These are phyloP conservation scores for Aspergillus cavernicola DNA, from an alignment of 495 filamentous ascomycete genomes.

Conservation along the genomic window DNA sequence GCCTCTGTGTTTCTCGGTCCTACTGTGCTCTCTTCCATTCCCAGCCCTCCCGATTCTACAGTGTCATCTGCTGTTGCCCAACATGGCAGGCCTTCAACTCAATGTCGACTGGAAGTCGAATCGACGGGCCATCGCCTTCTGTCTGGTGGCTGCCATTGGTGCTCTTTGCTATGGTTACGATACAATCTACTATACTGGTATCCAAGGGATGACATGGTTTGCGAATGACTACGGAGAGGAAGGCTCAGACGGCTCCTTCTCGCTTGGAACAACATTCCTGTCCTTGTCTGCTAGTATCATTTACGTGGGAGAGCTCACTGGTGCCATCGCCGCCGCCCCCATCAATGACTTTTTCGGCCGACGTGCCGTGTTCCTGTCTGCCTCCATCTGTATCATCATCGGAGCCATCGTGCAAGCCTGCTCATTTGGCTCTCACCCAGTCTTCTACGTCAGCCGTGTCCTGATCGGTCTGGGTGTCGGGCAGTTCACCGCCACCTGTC, in stretches of 20 bases:
- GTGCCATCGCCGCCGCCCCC: constrained; percentile 20
- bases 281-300: constrained; percentile 24
- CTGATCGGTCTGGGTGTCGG: constrained; percentile 26
- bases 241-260: constrained; percentile 12
- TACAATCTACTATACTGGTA: constrained; percentile 29
- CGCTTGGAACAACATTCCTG: constrained; percentile 18
- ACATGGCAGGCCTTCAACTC: constrained; percentile 15
- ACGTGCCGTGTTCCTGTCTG: constrained; percentile 18
- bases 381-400: constrained; percentile 19
- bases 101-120: constrained; percentile 22
- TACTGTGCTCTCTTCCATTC: no score
- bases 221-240: constrained; percentile 21
- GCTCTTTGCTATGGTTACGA: constrained; percentile 29
- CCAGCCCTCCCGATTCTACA: no score
- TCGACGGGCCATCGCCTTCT: constrained; percentile 24
- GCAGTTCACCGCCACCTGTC: constrained; percentile 24
- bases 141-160: constrained; percentile 23
- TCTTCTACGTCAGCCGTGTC: constrained; percentile 20
- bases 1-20: no score
- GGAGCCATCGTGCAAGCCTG: constrained; percentile 23
- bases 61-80: no score
- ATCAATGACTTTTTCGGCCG: constrained; percentile 23
- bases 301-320: constrained; percentile 26
- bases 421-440: constrained; percentile 17
- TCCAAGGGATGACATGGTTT: constrained; percentile 25